These are phyloP conservation scores for Jaminaea rosea DNA, from an alignment of 1,284 basidiomycete genomes.

Conservation along the genomic window DNA sequence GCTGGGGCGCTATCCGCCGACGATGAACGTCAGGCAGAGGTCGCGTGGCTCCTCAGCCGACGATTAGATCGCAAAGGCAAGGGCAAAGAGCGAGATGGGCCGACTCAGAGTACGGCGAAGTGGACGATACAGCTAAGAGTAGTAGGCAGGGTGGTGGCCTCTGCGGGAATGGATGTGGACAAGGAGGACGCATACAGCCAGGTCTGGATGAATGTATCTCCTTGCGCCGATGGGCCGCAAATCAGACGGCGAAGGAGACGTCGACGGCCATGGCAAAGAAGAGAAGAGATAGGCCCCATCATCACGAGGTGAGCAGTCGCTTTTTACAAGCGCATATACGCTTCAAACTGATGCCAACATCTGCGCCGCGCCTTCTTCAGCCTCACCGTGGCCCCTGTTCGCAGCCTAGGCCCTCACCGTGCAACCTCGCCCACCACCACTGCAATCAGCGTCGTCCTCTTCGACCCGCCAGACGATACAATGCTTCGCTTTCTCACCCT, in stretches of 20 bases:
- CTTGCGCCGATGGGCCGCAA: too few relatives aligned
- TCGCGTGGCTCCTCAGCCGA: background rate
- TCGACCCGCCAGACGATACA: constrained; percentile 52
- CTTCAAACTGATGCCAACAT: background rate
- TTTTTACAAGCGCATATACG: too few relatives aligned
- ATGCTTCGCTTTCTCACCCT: constrained; percentile 58
- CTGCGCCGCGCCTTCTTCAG: background rate
- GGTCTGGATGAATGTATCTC: too few relatives aligned
- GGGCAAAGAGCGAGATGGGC: background rate
- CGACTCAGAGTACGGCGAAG: background rate
- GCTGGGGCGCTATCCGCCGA: background rate
- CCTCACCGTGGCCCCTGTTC: background rate
- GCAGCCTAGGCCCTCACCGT: background rate
- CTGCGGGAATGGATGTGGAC: too few relatives aligned
- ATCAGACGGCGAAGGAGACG: too few relatives aligned
- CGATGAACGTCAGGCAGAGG: background rate
- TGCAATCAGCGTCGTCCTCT: constrained; percentile 48
- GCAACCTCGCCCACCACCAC: background rate
- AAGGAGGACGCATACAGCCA: too few relatives aligned
- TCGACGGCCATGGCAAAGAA: too few relatives aligned
- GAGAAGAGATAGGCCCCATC: too few relatives aligned
- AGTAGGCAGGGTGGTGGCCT: background rate
- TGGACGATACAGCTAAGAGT: too few relatives aligned
- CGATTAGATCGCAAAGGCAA: background rate
- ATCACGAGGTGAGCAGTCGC: background rate